Conservation (phyloP, 2,329 filamentous ascomycete species). For the Chalara sp. region DNA sequence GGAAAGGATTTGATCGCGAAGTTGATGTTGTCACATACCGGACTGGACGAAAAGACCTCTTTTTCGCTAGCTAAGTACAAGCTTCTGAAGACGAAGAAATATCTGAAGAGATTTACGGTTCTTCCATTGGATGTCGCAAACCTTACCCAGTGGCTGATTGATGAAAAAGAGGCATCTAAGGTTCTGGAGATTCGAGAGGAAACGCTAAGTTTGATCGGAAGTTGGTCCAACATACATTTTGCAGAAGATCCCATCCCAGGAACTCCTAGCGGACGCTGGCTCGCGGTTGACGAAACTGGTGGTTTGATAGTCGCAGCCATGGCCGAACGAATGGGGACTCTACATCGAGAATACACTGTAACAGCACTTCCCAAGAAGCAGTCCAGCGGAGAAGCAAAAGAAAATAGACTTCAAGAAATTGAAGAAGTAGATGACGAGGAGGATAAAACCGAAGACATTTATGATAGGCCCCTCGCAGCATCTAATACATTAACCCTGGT, state of each 20-base stretch:
- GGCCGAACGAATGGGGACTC: constrained; percentile 63
- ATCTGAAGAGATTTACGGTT: constrained; percentile 79
- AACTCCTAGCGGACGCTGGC: constrained; percentile 45
- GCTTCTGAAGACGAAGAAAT: constrained; percentile 88
- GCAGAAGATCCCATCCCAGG: constrained; percentile 10
- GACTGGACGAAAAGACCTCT: constrained; percentile 86
- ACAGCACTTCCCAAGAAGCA: neutral
- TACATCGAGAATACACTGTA: constrained; percentile 35
- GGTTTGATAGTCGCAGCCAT: constrained; percentile 63
- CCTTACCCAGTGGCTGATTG: constrained; percentile 69
- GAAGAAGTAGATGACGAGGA: constrained; percentile 3
- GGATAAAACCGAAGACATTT: constrained; percentile 3
- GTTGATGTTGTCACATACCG: constrained; percentile 81
- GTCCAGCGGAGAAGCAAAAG: constrained; percentile 23
- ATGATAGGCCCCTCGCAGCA: constrained; percentile 15
- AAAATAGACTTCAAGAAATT: constrained; percentile 1
- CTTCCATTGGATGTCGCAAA: constrained; percentile 74
- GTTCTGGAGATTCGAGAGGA: constrained; percentile 86
- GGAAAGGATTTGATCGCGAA: constrained; percentile 91
- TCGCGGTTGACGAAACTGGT: constrained; percentile 65
- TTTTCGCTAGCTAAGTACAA: constrained; percentile 97
- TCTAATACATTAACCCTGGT: constrained; percentile 72
- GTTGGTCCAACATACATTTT: constrained; percentile 86
- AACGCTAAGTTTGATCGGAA: constrained; percentile 70
- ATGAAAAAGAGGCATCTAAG: constrained; percentile 72